Conservation (phyloP, 2,329 filamentous ascomycete genomes). For the Penicillium sp. region DNA sequence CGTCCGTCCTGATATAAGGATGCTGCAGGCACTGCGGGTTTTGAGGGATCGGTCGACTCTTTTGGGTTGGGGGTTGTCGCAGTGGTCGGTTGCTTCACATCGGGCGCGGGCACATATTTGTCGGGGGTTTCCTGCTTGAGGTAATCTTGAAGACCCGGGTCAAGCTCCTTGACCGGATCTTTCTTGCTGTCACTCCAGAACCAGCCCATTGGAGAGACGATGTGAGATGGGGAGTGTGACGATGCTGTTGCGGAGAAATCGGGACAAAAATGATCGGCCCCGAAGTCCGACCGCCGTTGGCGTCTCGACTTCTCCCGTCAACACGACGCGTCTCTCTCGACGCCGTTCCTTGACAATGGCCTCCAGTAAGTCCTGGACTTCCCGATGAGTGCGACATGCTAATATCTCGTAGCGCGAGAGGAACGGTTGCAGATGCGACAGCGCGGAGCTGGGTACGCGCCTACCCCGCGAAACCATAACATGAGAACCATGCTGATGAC, state of each 20-base stretch:
- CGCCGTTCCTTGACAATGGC: slow-evolving; percentile 35
- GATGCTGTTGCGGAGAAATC: slow-evolving; percentile 21
- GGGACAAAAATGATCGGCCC: slow-evolving; percentile 24
- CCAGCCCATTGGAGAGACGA: slow-evolving; percentile 52
- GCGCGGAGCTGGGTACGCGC: slow-evolving; percentile 52
- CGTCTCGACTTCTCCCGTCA: slow-evolving; percentile 19
- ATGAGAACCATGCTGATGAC: slow-evolving; percentile 15
- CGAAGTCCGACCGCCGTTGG: slow-evolving; percentile 17
- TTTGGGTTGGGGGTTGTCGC: slow-evolving; percentile 15
- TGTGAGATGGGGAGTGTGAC: slow-evolving; percentile 2
- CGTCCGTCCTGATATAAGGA: slow-evolving; percentile 64
- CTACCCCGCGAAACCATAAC: slow-evolving; percentile 26
- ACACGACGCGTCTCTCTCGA: slow-evolving; percentile 32
- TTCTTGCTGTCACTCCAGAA: slow-evolving; percentile 53
- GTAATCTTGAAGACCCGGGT: slow-evolving; percentile 77
- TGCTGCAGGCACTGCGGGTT: slow-evolving; percentile 40
- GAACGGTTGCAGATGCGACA: slow-evolving; percentile 53
- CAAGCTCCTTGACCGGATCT: slow-evolving; percentile 67
- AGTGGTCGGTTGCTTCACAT: slow-evolving; percentile 21
- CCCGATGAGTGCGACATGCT: slow-evolving; percentile 2
- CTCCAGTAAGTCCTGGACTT: slow-evolving; percentile 31
- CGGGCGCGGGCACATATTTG: slow-evolving; percentile 51
- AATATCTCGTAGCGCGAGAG: slow-evolving; percentile 41
- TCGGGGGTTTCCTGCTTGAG: slow-evolving; percentile 74
- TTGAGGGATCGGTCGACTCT: slow-evolving; percentile 21